Evolutionary conservation across 192 early-diverging fungal species (phyloP), one percentile per base, ranked within the genome.

Genomic region (Mortierella antarctica): DNA sequence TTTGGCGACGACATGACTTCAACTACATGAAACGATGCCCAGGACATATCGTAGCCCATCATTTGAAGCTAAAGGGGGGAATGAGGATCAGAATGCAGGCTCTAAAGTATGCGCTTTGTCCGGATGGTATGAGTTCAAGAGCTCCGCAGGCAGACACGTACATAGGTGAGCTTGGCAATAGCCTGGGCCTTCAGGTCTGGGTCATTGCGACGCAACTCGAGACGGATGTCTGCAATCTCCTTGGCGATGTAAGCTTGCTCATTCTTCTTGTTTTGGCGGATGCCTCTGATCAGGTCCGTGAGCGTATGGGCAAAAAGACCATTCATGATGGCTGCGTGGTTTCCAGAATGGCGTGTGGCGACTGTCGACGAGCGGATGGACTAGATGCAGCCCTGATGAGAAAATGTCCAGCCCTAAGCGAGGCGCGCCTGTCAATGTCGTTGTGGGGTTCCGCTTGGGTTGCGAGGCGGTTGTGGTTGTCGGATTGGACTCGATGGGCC

Each of bases 11-110:
- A 94, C 97, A 99, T 98, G 39, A 98, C 95, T 70, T 99, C 95
- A 41, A 99, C 92, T 1, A 98, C 91, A 83, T 98, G 95, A 76
- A 99, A 99, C 5, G 92, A 92, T 1, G 96, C 96, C 96, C 97
- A 99, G 20, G 90, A 91, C 94, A 97, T 96, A 82, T 97, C 96
- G 81, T 97, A 99, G 9, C 98, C 98, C 21, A 96, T 88, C 95
- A 97, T 98, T 88, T 97, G 95, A 49, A 99, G 89, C 88, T 97
- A 86, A 18, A 56, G 51, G 12, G 47, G 45, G 56, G 21, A 67
- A 44, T 62, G 47, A 13, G 12, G 44, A 53, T 46, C 49, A 74
- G 31, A 31, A 39, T 57, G 18, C 45, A 50, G 69, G 49, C 72
- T n/a, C 13, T 75, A 49, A 83, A 84, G 31, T 31, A 31, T 31